Percentiles rank a stretch among this genome's conserved stretches.
These are phyloP conservation scores for Pisolithus orientalis DNA, from an alignment of 768 basidiomycete species.

Conservation along the genomic window DNA sequence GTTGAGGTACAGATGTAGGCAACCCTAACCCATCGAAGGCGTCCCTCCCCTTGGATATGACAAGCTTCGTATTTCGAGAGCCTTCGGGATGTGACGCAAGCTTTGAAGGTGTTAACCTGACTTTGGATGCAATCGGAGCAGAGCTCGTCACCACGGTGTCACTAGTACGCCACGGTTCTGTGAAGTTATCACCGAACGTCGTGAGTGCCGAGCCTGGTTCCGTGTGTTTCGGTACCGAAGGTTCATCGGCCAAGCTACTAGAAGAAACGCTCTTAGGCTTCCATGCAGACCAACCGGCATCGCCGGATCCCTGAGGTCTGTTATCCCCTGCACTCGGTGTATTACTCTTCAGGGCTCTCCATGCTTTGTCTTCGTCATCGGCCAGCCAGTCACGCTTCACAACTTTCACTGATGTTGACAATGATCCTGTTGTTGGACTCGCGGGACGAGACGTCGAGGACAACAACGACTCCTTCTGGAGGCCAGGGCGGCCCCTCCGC, in stretches of 20 bases:
- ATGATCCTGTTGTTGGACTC: slow-evolving; percentile 13
- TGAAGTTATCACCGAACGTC: slow-evolving; percentile 65
- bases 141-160: slow-evolving; percentile 23
- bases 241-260: slow-evolving; percentile 26
- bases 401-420: slow-evolving; percentile 10
- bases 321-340: slow-evolving; percentile 8
- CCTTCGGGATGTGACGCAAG: slow-evolving; percentile 22
- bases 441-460: slow-evolving; percentile 25
- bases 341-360: slow-evolving; percentile 35
- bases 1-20: slow-evolving; percentile 35
- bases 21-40: slow-evolving; percentile 76
- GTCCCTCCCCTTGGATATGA: slow-evolving; percentile 45
- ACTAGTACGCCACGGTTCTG: slow-evolving; percentile 49
- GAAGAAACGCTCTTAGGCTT: slow-evolving; percentile 20
- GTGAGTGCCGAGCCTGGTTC: slow-evolving; percentile 18
- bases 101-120: slow-evolving; percentile 17
- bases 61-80: slow-evolving; percentile 26
- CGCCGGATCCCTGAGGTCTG: slow-evolving; percentile 21
- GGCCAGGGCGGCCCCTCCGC: slow-evolving; percentile 61
- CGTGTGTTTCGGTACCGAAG: slow-evolving; percentile 17
- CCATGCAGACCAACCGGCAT: slow-evolving; percentile 19
- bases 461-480: slow-evolving; percentile 30
- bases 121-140: slow-evolving; percentile 2
- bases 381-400: slow-evolving; percentile 29
- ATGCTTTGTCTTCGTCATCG: slow-evolving; percentile 42